Evolutionary conservation across 129 eudicot species (phyloP).

Genomic region (Artemisia annua): DNA sequence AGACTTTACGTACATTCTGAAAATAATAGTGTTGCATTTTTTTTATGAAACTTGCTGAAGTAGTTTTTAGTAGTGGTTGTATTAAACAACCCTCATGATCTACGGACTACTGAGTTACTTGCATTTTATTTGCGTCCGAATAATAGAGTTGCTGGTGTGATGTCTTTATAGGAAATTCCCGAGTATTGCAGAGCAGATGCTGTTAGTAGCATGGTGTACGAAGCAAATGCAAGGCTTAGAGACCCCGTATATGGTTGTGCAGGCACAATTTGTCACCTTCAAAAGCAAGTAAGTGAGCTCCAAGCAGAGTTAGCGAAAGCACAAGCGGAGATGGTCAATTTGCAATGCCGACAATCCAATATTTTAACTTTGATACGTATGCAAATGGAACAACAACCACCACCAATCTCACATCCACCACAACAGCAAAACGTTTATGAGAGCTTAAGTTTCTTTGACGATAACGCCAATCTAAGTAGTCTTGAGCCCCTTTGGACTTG

Average conservation of each 20-base stretch:
- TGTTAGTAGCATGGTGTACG: slow-evolving; percentile 61
- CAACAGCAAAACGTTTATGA: slow-evolving; percentile 34
- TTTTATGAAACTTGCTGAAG: no score
- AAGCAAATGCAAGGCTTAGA: slow-evolving; percentile 59
- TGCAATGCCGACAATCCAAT: slow-evolving; percentile 38
- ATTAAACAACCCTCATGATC: no score
- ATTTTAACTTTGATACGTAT: slow-evolving; percentile 27
- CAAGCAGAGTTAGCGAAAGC: slow-evolving; percentile 54
- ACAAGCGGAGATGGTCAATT: slow-evolving; percentile 48
- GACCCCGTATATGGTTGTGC: slow-evolving; percentile 70
- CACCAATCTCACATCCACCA: slow-evolving; percentile 25
- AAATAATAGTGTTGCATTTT: no score
- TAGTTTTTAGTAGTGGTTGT: no score
- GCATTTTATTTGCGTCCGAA: not conserved
- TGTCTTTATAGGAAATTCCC: slow-evolving; percentile 42
- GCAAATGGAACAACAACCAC: slow-evolving; percentile 40
- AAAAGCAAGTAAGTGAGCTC: slow-evolving; percentile 48
- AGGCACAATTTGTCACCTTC: slow-evolving; percentile 52
- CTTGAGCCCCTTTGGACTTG: slow-evolving; percentile 66
- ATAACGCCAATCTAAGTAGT: slow-evolving; percentile 36
- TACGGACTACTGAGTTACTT: not conserved
- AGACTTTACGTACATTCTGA: not conserved
- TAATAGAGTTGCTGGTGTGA: not conserved
- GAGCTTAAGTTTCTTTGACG: slow-evolving; percentile 39
- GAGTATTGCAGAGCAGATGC: slow-evolving; percentile 52